Conservation (phyloP, 1,284 basidiomycete genomes). For the Irpex lacteus region DNA sequence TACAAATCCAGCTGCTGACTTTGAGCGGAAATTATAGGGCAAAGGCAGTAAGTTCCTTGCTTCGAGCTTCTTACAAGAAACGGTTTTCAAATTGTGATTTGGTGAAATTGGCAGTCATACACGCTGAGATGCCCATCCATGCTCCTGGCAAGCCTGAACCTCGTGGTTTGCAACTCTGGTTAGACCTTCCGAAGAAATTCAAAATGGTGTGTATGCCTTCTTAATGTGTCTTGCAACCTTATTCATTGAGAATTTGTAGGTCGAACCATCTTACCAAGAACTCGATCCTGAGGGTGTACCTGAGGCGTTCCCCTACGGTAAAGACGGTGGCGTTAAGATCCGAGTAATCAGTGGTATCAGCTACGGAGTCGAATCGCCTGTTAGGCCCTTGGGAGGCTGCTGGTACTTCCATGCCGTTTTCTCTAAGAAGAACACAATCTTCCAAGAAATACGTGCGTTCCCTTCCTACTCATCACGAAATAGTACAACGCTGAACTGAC, state of each 20-base stretch:
- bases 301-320: constrained; percentile 67
- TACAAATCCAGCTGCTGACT: not conserved
- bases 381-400: constrained; percentile 87
- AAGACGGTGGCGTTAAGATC: constrained; percentile 68
- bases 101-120: constrained; percentile 49
- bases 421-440: constrained; percentile 62
- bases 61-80: not conserved
- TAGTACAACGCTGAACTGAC: not conserved
- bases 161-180: constrained; percentile 88
- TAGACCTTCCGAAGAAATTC: constrained; percentile 84
- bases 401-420: constrained; percentile 90
- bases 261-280: constrained; percentile 79
- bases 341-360: constrained; percentile 90
- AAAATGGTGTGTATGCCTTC: constrained; percentile 59
- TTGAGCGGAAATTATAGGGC: constrained; percentile 25
- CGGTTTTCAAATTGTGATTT: not conserved
- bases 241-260: not conserved
- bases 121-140: constrained; percentile 90
- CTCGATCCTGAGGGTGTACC: constrained; percentile 66
- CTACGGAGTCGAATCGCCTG: constrained; percentile 83
- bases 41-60: constrained; percentile 36
- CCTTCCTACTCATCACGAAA: not conserved
- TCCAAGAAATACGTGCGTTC: constrained; percentile 80
- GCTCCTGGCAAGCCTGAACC: constrained; percentile 65
- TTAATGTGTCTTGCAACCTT: not conserved